Evolutionary conservation across 2,329 filamentous ascomycete species (phyloP), one percentile per base, ranked within the genome.

Genomic region (Exophiala xenobiotica): DNA sequence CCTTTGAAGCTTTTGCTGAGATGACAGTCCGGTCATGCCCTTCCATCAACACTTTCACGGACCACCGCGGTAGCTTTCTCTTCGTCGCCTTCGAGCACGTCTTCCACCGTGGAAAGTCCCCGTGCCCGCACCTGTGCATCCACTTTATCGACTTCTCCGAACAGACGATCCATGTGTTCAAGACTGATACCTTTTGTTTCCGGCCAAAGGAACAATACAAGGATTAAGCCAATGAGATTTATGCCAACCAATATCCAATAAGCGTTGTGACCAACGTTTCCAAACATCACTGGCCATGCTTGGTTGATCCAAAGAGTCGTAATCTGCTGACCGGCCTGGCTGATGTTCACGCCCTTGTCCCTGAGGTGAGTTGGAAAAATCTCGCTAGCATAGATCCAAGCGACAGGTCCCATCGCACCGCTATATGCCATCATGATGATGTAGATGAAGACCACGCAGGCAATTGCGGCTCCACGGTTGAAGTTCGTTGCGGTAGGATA

Each of bases 241-340:
- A 74, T 58, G 1, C 58, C 56, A 40, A 72, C 71, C 5, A 73
- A 54, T 3, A 74, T 54, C 70, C 70, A 73, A 52, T 73, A 73
- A 40, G 64, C 67, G 48, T 61, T 66, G 1, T 61, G 60, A 1
- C 69, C 69, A 39, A 73, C 70, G 49, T 68, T 59, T 3, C 61
- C 49, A 35, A 68, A 71, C 57, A 73, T 71, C 0, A 52, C 57
- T 6, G 70, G 71, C 71, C 70, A 73, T 1, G 71, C 68, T 39
- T 72, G 26, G n/a, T 29, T 29, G n/a, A 29, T 29, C 26, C 26
- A 29, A 11, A 70, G 53, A 31, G 71, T 69, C 38, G 70, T 61
- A 3, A 71, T 63, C 47, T 71, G 69, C 9, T 71, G 59, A 6
- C 67, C 64, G 8, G 68, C 59, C 51, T 71, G 69, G 37, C 70